These are phyloP conservation scores for Cubamyces lactineus DNA, from an alignment of 768 basidiomycete species.

Conservation along the genomic window DNA sequence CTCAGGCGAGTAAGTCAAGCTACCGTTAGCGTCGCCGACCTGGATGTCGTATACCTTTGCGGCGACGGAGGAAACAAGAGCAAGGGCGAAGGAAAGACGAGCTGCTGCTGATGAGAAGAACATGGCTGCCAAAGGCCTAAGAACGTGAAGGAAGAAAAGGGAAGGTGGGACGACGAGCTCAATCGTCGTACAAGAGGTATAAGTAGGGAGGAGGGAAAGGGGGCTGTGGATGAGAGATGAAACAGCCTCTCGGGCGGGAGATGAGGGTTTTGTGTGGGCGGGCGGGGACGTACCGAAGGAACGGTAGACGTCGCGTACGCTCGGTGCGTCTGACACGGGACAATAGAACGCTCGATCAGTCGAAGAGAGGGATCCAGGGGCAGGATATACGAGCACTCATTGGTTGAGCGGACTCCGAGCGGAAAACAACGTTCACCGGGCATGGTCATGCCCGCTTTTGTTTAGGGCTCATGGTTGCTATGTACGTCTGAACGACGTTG, in stretches of 20 bases:
- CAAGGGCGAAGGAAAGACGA: slow-evolving; percentile 48
- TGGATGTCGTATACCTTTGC: slow-evolving; percentile 55
- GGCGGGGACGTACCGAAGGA: slow-evolving; percentile 15
- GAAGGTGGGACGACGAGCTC: slow-evolving; percentile 45
- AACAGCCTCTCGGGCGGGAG: slow-evolving; percentile 12
- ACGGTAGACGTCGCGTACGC: slow-evolving; percentile 6
- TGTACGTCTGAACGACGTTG: not conserved
- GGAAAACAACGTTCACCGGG: slow-evolving; percentile 11
- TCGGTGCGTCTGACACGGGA: not conserved
- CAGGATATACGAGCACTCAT: not conserved
- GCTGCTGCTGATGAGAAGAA: slow-evolving; percentile 17
- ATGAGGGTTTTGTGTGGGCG: slow-evolving; percentile 16
- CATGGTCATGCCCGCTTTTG: not conserved
- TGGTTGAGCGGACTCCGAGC: slow-evolving; percentile 1
- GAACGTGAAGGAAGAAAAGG: slow-evolving; percentile 35
- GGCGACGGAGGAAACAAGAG: slow-evolving; percentile 51
- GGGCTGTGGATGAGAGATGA: slow-evolving; percentile 28
- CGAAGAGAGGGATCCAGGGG: not conserved
- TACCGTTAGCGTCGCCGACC: slow-evolving; percentile 52
- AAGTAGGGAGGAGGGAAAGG: slow-evolving; percentile 32
- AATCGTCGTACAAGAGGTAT: slow-evolving; percentile 33
- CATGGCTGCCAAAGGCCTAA: slow-evolving; percentile 18
- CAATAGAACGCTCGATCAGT: slow-evolving; percentile 12
- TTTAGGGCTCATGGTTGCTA: not conserved
- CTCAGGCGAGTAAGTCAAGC: slow-evolving; percentile 50